phyloP scores from a whole-genome alignment of 1,139 yeast genomes.

The Blastobotrys ciferrii region DNA sequence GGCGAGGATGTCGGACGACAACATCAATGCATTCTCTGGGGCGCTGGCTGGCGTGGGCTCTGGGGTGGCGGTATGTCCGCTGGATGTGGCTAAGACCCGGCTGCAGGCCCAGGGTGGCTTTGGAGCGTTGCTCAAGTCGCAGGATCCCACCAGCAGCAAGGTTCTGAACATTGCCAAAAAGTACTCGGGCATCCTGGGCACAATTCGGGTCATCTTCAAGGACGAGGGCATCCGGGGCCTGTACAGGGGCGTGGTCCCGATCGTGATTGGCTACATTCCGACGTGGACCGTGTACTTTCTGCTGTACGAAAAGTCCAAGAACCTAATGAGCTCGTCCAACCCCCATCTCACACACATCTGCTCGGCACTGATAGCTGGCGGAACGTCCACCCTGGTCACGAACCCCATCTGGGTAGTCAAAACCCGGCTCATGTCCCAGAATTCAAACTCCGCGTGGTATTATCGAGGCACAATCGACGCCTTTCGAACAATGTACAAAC shows the following conservation, averaged over 20 bases:
- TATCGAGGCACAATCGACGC: constrained; percentile 85
- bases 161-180: constrained; percentile 27
- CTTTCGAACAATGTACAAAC: constrained; percentile 66
- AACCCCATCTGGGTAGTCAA: constrained; percentile 98
- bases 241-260: constrained; percentile 88
- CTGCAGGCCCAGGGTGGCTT: constrained; percentile 90
- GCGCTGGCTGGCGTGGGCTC: constrained; percentile 90
- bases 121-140: constrained; percentile 16
- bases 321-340: constrained; percentile 22
- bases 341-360: constrained; percentile 49
- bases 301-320: constrained; percentile 78
- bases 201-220: constrained; percentile 58
- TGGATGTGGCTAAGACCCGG: constrained; percentile 91
- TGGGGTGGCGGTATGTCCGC: constrained; percentile 88
- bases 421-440: constrained; percentile 87
- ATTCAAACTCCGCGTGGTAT: constrained; percentile 36
- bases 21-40: constrained; percentile 69
- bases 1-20: constrained; percentile 27
- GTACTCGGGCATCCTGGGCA: constrained; percentile 58
- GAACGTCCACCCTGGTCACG: constrained; percentile 78
- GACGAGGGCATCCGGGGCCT: constrained; percentile 85
- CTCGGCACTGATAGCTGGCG: constrained; percentile 88
- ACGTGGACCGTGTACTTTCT: constrained; percentile 97
- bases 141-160: constrained; percentile 14
- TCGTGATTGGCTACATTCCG: constrained; percentile 89